Base-by-base conservation (phyloP, 352 stramenopile species). In the Phytophthora sojae region DNA sequence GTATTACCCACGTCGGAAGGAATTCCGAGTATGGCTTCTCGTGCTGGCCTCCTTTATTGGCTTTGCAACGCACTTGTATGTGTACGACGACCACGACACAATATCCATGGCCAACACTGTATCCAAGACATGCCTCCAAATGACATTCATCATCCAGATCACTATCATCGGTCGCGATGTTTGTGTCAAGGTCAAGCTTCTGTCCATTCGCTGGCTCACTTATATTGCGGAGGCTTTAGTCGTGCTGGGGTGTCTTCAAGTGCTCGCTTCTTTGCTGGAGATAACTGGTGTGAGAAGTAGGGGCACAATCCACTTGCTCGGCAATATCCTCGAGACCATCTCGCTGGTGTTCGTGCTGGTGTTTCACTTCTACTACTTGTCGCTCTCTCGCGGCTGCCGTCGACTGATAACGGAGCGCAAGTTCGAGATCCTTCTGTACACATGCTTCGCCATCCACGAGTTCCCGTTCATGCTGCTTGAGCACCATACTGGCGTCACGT, bases 81-180 rank as follows among this genome's bases (percentile, higher is more conserved):
- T 66, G 17, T 42, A 70, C 21, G 62, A 76, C 9, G 61, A 72
- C 49, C 25, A 60, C 14, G 52, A 54, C 4, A 51, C n/a, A 11
- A 30, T 64, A 19, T 61, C 77, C 17, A 21, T 61, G 44, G 35
- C 63, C 1, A 82, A 82, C 57, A 64, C 82, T 49, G 73, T 82
- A 12, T 82, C 74, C 9, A 71, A 82, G 71, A 69, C 75, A 47
- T 73, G 67, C 11, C 70, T 74, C 1, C 56, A 76, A 37, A 25
- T 77, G 6, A 80, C 67, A 14, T 83, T 86, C 61, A 68, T 80
- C 6, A 69, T 82, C 5, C 78, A 83, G 52, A 83, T 85, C 66
- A 80, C 76, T 0, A 69, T 82, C 15, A 71, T 85, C 23, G 71
- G 71, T 19, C 56, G 61, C 19, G 75, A 65, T 26, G 64, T 82